Percentiles rank a stretch among this genome's conserved stretches.
Evolutionary conservation across 2,329 filamentous ascomycete genomes (phyloP).

Genomic region (Penicillium rolfsii): DNA sequence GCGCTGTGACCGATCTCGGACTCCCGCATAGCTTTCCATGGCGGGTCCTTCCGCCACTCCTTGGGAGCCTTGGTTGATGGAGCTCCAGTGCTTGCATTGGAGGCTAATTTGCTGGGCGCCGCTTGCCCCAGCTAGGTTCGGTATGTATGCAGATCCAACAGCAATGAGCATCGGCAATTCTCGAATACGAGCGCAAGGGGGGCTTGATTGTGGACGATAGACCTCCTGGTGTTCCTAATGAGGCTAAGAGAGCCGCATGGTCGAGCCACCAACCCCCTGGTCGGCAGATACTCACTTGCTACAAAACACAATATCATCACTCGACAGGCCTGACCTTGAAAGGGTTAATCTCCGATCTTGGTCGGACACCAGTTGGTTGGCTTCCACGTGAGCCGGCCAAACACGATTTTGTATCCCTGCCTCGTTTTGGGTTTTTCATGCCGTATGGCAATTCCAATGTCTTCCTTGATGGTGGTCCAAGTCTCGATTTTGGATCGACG

Average conservation of each 20-base stretch:
- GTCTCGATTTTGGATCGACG: too few species aligned
- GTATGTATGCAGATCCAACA: background rate
- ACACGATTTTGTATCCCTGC: too few species aligned
- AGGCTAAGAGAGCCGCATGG: background rate
- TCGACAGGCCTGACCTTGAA: background rate
- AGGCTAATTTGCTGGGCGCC: background rate
- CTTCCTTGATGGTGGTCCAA: too few species aligned
- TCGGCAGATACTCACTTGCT: background rate
- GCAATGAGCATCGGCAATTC: constrained; percentile 2
- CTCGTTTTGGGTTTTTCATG: too few species aligned
- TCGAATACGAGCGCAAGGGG: background rate
- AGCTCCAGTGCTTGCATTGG: background rate
- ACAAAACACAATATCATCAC: background rate
- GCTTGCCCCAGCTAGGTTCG: background rate
- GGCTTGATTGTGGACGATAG: background rate
- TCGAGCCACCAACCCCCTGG: background rate
- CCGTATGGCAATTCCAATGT: too few species aligned
- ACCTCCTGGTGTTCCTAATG: background rate
- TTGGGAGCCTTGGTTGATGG: background rate
- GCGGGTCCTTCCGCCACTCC: background rate
- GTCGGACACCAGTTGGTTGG: background rate
- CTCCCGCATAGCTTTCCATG: background rate
- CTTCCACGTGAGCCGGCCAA: too few species aligned
- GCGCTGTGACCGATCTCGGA: background rate
- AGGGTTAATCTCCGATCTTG: background rate